Evolutionary conservation across 1,284 basidiomycete genomes (phyloP), one percentile per base, ranked within the genome.

Genomic region (Apiotrichum gamsii): DNA sequence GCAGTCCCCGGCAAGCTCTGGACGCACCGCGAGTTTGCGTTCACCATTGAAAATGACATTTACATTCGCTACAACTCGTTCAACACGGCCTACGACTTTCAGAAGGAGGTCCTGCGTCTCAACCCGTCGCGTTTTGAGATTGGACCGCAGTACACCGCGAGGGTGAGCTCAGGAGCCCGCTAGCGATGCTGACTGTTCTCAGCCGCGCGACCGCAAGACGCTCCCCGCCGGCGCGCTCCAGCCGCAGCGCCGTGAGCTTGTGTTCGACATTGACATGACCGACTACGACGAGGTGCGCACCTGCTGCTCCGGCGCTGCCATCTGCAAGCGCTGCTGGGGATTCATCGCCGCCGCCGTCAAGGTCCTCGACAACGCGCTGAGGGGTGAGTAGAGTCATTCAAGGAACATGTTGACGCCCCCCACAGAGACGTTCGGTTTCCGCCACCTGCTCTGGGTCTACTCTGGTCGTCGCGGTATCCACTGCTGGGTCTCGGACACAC

Each of bases 221-320:
- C 76, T 93, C 31, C 82, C 84, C 3, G 77, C 85, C 6, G 78
- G 82, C 8, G 81, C 81, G 3, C 85, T 97, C 62, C 78, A 80
- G 40, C 90, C 94, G 0, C 72, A 82, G 21, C 80, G 82, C 51
- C 85, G 95, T 54, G 94, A 98, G 70, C 83, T 99, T 25, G 95
- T 99, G 1, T 96, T 99, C 65, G 95, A 98, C 82, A 96, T 99
- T 67, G 94, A 99, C 73, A 96, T 99, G 93, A 95, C 94, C 15
- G 94, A 99, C 74, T 99, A 99, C 74, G 95, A 99, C 70, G 79
- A 85, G 49, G 82, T 98, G 62, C 84, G 95, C 43, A 96, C 90
- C 0, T 99, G 95, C 73, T 98, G 95, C 72, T 83, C 83, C 3
- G 88, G 84, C 46, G 90, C 93, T 47, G 84, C 80, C 50, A 96